These are phyloP conservation scores for Penicillium mononematosum DNA, from an alignment of 495 filamentous ascomycete genomes.

Conservation along the genomic window DNA sequence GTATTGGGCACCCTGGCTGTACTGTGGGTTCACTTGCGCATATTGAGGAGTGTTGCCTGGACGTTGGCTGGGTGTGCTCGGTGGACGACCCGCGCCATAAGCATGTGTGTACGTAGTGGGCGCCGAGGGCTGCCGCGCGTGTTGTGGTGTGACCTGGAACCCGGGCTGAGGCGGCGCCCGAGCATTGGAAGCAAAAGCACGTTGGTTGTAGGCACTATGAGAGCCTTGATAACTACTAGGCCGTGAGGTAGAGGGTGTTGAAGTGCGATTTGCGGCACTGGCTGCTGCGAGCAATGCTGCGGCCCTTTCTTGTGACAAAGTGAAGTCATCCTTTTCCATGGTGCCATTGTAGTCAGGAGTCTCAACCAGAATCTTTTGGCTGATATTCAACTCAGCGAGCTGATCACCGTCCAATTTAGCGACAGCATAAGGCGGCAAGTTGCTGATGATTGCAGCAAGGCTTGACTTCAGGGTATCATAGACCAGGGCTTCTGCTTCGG, in stretches of 20 bases:
- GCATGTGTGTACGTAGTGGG: conserved; percentile 35
- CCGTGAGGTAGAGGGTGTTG: conserved; percentile 32
- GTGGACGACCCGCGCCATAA: conserved; percentile 38
- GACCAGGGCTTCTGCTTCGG: conserved; percentile 63
- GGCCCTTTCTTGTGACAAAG: conserved; percentile 39
- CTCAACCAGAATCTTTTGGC: conserved; percentile 73
- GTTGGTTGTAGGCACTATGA: conserved; percentile 37
- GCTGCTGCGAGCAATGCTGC: conserved; percentile 31
- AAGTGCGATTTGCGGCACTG: conserved; percentile 31
- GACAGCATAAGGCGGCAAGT: conserved; percentile 80
- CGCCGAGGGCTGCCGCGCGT: conserved; percentile 42
- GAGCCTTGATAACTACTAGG: conserved; percentile 33
- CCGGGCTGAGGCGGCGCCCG: conserved; percentile 32
- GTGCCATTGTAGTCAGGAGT: conserved; percentile 71
- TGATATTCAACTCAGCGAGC: conserved; percentile 76
- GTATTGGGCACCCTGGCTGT: conserved; percentile 41
- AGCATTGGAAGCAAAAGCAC: conserved; percentile 33
- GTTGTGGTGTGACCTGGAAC: conserved; percentile 42
- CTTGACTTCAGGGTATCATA: conserved; percentile 76
- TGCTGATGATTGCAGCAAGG: conserved; percentile 67
- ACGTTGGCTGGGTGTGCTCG: conserved; percentile 46
- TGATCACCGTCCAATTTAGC: conserved; percentile 83
- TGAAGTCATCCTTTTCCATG: conserved; percentile 81
- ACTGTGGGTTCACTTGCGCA: conserved; percentile 39
- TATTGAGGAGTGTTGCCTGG: conserved; percentile 39